A percentile compares a stretch with the other conserved stretches of the same genome.
These are phyloP conservation scores for Skeletonema grethae DNA, from an alignment of 108 stramenopile genomes.

Conservation along the genomic window DNA sequence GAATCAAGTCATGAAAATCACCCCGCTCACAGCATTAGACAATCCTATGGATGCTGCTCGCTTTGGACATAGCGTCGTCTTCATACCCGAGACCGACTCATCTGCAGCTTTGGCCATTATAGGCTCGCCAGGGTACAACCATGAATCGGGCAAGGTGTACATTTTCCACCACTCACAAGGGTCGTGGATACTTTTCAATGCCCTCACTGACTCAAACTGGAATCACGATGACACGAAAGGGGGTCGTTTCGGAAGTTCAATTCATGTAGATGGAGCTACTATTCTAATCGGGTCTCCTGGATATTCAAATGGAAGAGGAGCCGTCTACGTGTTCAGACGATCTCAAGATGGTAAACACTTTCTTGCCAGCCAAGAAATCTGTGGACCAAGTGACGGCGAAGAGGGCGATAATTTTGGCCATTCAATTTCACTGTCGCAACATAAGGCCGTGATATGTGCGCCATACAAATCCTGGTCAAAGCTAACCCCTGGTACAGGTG, in stretches of 20 bases:
- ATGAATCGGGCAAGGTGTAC: conserved; percentile 44
- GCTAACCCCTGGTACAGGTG: conserved; percentile 33
- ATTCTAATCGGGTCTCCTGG: conserved; percentile 42
- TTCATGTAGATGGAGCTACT: conserved; percentile 31
- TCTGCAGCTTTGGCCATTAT: conserved; percentile 23
- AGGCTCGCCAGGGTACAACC: conserved; percentile 42
- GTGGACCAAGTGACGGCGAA: conserved; percentile 28
- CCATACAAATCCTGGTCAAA: conserved; percentile 20
- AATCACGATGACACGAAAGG: conserved; percentile 24
- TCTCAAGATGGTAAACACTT: conserved; percentile 18
- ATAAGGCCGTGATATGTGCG: conserved; percentile 50
- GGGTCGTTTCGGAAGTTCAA: conserved; percentile 35
- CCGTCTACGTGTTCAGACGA: conserved; percentile 38
- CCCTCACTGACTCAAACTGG: conserved; percentile 40
- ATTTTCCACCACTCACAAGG: conserved; percentile 26
- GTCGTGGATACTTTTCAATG: conserved; percentile 22
- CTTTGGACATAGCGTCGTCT: conserved; percentile 38
- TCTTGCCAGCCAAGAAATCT: conserved; percentile 42
- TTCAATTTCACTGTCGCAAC: conserved; percentile 26
- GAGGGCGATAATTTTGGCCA: conserved; percentile 45
- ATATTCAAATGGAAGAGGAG: conserved; percentile 29
- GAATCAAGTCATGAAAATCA: conserved; percentile 38
- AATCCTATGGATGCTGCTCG: conserved; percentile 37
- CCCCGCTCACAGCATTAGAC: conserved; percentile 39
- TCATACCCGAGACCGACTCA: conserved; percentile 19